Evolutionary conservation across 2,329 filamentous ascomycete species (phyloP), one percentile per base, ranked within the genome.

Genomic region (Cercospora janseana): DNA sequence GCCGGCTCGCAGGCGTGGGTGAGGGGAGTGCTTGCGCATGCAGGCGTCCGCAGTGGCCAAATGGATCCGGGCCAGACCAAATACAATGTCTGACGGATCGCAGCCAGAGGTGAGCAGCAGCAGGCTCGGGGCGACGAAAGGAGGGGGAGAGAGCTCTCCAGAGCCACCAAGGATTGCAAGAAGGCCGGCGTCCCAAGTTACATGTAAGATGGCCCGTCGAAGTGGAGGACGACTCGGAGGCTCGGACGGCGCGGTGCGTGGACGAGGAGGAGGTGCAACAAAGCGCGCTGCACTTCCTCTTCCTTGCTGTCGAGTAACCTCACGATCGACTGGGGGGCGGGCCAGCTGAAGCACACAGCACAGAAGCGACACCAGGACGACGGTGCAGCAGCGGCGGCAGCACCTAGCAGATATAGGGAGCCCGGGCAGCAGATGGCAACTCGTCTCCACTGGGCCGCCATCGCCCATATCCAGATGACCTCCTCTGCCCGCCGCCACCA

Each of bases 231-330:
- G 55, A 54, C 60, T 63, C 61, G 62, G 62, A 60, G 56, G 46
- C 57, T 52, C 60, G 62, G 62, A 64, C 59, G 54, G 59, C 47
- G 53, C 44, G 49, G 54, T 48, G 54, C 32, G 46, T 34, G 59
- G 35, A 49, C 32, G 35, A 40, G n/a, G n/a, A 26, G 23, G 35
- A 20, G 26, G 55, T 57, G 59, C 60, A 61, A 63, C 59, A 62
- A 58, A 60, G 49, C 32, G 49, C 45, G 49, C 51, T 48, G 41
- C 49, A 54, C 54, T 51, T 60, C 60, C 62, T 61, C 64, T 65
- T 62, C 62, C 61, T 65, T 62, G 60, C 63, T 63, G 63, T 62
- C 57, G 62, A 61, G 63, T 65, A 65, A 65, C 63, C 59, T 51
- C 40, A 46, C 38, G 37, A 46, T 45, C 21, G 54, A 57, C 54